Evolutionary conservation across 2,329 filamentous ascomycete genomes (phyloP).

Genomic region (Cordyceps militaris): DNA sequence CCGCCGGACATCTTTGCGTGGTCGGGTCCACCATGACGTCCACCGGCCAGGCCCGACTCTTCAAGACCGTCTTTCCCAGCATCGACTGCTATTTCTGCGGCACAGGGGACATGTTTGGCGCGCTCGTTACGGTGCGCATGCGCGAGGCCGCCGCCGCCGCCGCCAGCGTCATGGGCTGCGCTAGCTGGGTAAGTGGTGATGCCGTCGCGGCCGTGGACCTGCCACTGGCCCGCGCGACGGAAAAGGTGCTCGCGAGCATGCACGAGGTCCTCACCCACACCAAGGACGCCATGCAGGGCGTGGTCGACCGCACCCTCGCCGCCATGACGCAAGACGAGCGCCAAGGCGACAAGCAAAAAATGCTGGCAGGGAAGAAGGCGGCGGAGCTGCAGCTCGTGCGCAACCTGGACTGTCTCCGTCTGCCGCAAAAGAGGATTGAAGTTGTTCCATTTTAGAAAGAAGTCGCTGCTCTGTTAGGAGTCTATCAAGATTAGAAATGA

Average conservation of each 20-base stretch:
- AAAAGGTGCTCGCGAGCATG: slow-evolving; percentile 90
- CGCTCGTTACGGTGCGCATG: slow-evolving; percentile 78
- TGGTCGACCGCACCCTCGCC: slow-evolving; percentile 38
- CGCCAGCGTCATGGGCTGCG: slow-evolving; percentile 41
- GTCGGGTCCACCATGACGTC: slow-evolving; percentile 69
- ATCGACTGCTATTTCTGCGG: slow-evolving; percentile 94
- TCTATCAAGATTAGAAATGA: not conserved
- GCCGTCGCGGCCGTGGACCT: slow-evolving; percentile 60
- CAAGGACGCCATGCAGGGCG: slow-evolving; percentile 52
- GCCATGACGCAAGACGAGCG: slow-evolving; percentile 38
- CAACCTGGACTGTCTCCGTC: slow-evolving; percentile 60
- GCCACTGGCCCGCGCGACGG: slow-evolving; percentile 74
- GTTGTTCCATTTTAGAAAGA: slow-evolving; percentile 36
- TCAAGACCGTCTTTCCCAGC: slow-evolving; percentile 78
- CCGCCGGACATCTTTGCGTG: slow-evolving; percentile 53
- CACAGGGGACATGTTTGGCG: slow-evolving; percentile 97
- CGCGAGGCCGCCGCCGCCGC: slow-evolving; percentile 65
- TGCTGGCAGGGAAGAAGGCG: slow-evolving; percentile 67
- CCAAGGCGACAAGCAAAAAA: slow-evolving; percentile 51
- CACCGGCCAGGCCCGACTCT: slow-evolving; percentile 65
- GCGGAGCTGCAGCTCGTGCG: slow-evolving; percentile 79
- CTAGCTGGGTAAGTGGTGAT: slow-evolving; percentile 73
- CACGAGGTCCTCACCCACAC: slow-evolving; percentile 71
- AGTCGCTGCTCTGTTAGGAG: not conserved
- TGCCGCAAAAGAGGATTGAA: slow-evolving; percentile 58